A percentile compares a stretch with the other conserved stretches of the same genome.
Conservation (phyloP, 2,329 filamentous ascomycete species). For the Aureobasidium sp. region DNA sequence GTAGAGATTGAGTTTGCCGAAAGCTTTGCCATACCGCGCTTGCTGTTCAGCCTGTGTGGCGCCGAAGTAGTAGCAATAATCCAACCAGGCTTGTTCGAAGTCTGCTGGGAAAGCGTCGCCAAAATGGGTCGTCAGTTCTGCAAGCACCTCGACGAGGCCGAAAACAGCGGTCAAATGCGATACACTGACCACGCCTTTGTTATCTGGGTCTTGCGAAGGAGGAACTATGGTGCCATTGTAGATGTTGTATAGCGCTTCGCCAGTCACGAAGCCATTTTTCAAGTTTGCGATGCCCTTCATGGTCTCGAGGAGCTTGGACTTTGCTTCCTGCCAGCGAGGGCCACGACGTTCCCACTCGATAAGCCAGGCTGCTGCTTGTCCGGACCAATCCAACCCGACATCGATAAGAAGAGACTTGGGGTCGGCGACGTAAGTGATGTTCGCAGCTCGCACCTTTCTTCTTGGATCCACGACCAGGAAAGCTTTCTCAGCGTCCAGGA, state of each 20-base stretch:
- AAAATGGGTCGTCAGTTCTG: background rate
- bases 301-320: background rate
- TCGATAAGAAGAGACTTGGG: background rate
- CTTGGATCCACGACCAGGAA: background rate
- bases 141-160: background rate
- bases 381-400: background rate
- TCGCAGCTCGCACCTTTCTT: background rate
- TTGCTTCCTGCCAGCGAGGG: background rate
- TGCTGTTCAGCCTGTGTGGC: background rate
- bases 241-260: background rate
- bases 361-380: background rate
- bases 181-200: background rate
- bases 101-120: background rate
- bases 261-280: background rate
- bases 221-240: background rate
- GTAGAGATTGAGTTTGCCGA: background rate
- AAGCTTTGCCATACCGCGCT: background rate
- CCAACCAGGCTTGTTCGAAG: background rate
- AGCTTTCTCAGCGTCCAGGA: background rate
- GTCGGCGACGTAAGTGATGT: background rate
- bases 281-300: background rate
- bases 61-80: background rate
- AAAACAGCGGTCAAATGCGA: background rate
- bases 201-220: background rate
- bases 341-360: background rate